Base-by-base conservation (phyloP, 139 green algal genomes). In the Picochlorum sp. region DNA sequence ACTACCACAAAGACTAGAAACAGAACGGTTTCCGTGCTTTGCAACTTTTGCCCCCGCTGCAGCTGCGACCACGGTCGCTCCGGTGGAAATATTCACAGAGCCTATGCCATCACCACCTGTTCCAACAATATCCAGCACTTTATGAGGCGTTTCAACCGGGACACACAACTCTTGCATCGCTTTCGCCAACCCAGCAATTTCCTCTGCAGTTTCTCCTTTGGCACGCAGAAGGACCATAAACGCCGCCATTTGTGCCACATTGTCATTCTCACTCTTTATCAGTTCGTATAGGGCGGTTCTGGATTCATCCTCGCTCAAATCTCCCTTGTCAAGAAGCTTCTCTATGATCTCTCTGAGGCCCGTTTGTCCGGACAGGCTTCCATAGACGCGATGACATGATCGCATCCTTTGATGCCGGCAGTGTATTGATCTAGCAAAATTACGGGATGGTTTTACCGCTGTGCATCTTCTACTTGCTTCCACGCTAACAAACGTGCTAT, bases 61-160 rank as follows among this genome's bases (percentile, higher is more conserved):
- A 8, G 93, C 93, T 24, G 89, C 88, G 7, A 99, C 52, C 22
- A 99, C 76, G 56, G 72, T 91, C 3, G 93, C 82, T 5, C 93
- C 93, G 1, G 93, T 99, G 32, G 80, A 94, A 66, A 99, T 99
- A 81, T 99, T 99, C 36, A 99, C 90, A 12, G 85, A 94, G 37
- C 92, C 91, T 36, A 95, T 94, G 74, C 85, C 84, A 69, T 99
- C 93, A 10, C 93, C 93, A 25, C 93, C 93, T 0, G 93, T 99
- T 33, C 93, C 93, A 56, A 98, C 93, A 57, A 99, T 98, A 81
- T 99, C 93, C 55, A 99, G 47, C 13, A 82, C 64, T 49, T 80
- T 67, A 30, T 65, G 57, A 1, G 24, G 16, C 0, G 75, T 83
- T 9, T 86, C 29, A 20, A 96, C 88, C 0, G 33, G 53, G 9